Percentiles rank a stretch among this genome's conserved stretches.
Conservation (phyloP, 2,329 filamentous ascomycete species). For the Exophiala bonariae region DNA sequence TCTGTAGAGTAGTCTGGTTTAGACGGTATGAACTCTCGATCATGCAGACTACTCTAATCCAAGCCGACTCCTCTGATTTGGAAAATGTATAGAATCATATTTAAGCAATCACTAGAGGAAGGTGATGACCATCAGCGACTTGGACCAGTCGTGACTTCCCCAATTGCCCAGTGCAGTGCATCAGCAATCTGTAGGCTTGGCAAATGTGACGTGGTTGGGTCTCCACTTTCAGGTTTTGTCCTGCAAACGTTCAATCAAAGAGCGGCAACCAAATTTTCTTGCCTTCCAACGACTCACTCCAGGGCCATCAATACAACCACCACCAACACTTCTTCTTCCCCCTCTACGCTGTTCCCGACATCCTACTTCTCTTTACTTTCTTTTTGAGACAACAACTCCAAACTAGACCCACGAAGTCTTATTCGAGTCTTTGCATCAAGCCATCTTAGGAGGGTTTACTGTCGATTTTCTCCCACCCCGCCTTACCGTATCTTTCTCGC, state of each 20-base stretch:
- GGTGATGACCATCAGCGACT: no score
- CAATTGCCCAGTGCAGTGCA: no score
- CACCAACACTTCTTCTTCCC: neutral
- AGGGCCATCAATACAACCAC: neutral
- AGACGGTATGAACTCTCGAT: no score
- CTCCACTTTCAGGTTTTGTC: constrained; percentile 2
- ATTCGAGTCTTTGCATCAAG: neutral
- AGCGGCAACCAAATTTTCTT: constrained; percentile 1
- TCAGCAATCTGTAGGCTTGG: no score
- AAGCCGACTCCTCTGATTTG: no score
- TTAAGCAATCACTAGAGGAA: no score
- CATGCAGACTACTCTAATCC: no score
- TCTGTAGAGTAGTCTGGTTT: no score
- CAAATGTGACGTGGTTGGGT: constrained; percentile 6
- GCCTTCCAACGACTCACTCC: neutral
- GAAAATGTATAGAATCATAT: no score
- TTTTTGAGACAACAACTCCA: neutral
- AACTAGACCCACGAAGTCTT: neutral
- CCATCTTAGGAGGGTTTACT: neutral
- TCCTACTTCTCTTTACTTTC: neutral
- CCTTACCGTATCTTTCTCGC: neutral
- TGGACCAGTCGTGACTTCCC: no score
- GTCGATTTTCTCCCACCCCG: neutral
- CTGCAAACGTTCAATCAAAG: neutral
- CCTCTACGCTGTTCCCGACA: neutral